A percentile compares a stretch with the other conserved stretches of the same genome.
Evolutionary conservation across 2,329 filamentous ascomycete species (phyloP).

Genomic region (Cladosporium cucumerinum): DNA sequence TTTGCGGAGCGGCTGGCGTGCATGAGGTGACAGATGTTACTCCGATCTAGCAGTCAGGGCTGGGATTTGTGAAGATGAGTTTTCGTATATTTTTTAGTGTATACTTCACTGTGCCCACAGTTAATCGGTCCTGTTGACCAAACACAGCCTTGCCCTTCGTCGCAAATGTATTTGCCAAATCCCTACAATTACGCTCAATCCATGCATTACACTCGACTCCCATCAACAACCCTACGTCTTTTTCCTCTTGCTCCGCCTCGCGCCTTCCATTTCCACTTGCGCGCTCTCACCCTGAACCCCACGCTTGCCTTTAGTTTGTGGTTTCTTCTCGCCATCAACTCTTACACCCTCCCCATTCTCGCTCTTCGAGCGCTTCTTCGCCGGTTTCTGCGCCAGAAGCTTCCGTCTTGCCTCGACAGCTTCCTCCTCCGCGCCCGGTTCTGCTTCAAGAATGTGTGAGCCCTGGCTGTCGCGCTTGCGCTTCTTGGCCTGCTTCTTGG

Average conservation of each 20-base stretch:
- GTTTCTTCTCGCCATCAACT: not conserved
- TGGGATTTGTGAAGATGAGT: not conserved
- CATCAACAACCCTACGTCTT: not conserved
- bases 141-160: not conserved
- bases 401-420: not conserved
- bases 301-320: slow-evolving; percentile 6
- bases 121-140: not conserved
- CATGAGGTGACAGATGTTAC: not conserved
- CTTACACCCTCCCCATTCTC: slow-evolving; percentile 12
- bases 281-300: not conserved
- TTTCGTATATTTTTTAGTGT: not conserved
- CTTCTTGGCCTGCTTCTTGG: slow-evolving; percentile 30
- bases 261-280: not conserved
- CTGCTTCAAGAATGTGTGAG: slow-evolving; percentile 21
- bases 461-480: slow-evolving; percentile 35
- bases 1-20: not conserved
- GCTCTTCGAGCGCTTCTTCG: slow-evolving; percentile 20
- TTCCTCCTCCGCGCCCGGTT: slow-evolving; percentile 28
- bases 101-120: not conserved
- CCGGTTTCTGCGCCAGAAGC: slow-evolving; percentile 14
- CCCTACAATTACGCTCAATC: not conserved
- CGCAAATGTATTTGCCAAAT: not conserved
- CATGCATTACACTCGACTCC: not conserved
- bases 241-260: slow-evolving; percentile 1
- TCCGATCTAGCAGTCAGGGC: not conserved